Evolutionary conservation across 2,329 filamentous ascomycete species (phyloP), one percentile per base, ranked within the genome.

Genomic region (Fusarium ramigenum): DNA sequence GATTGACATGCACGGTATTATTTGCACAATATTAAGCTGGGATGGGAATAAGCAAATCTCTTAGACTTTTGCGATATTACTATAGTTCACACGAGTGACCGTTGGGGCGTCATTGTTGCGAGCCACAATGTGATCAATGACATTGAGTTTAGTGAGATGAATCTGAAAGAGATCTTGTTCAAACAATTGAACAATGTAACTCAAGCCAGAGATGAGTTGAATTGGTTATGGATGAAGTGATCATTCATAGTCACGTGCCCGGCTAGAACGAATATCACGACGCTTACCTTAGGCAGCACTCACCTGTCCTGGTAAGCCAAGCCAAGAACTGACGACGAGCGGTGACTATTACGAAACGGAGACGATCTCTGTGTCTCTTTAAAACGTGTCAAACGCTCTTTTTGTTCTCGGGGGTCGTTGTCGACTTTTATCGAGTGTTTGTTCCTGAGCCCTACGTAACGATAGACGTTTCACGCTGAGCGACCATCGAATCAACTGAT

Each of bases 221-320:
- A 9, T n/a, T 63, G 14, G 42, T 14, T 16, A 23, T 36, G 30
- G 23, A 40, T 53, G 21, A 25, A 40, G 21, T 30, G 34, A 52
- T 32, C 28, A 57, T 30, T 32, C 28, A 57, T 30, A 39, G 70
- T 76, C 73, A 76, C 74, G 75, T 77, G 72, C 54, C 54, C 44
- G 58, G 50, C 59, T 63, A 61, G 44, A 37, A 37, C 60, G 60
- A 63, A 68, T 47, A 72, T 77, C 63, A 66, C 60, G 58, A 75
- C 63, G 75, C 68, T 76, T 74, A 73, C 66, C 69, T 75, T 77
- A 77, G 75, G 75, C 75, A 77, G 74, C 75, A 77, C 75, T 72
- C 60, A 60, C 34, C 50, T 60, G 60, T 56, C 62, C 72, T 74
- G 63, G 74, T 74, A 62, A 72, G 69, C 63, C 56, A 63, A 77